These are phyloP conservation scores for Aeschynomene evenia DNA, from an alignment of 306 rosid genomes.

Conservation along the genomic window DNA sequence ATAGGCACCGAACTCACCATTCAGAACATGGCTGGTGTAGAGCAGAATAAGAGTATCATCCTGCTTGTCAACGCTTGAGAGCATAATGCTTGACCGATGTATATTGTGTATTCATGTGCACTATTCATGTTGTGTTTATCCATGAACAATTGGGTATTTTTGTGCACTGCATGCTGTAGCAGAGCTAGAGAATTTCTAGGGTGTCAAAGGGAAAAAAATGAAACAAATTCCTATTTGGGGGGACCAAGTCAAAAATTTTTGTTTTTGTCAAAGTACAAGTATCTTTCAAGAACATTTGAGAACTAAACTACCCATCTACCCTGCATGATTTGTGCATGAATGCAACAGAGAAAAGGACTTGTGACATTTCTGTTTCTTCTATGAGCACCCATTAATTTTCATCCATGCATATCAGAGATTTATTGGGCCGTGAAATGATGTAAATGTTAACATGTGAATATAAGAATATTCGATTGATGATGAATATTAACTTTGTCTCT, in stretches of 20 bases:
- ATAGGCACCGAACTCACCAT: background rate
- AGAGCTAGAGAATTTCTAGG: background rate
- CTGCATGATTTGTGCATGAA: background rate
- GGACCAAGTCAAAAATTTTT: background rate
- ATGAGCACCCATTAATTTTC: background rate
- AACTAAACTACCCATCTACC: background rate
- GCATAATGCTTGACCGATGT: background rate
- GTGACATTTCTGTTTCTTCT: background rate
- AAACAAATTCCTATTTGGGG: background rate
- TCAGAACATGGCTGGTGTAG: background rate
- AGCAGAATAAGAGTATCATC: background rate
- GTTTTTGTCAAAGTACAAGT: background rate
- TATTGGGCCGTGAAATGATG: background rate
- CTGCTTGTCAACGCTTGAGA: background rate
- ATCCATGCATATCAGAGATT: background rate
- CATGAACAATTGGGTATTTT: background rate
- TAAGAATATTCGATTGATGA: background rate
- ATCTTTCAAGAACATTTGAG: background rate
- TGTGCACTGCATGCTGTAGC: background rate
- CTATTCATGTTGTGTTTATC: background rate
- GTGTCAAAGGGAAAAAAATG: background rate
- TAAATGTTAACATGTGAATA: slow-evolving; percentile 1
- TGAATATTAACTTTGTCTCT: slow-evolving; percentile 8
- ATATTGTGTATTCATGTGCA: background rate
- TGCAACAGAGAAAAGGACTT: background rate